These are phyloP conservation scores for grape (Vitis vinifera) DNA, from an alignment of 164 flowering plant genomes.

Conservation along the genomic window ASM3070453v1 NC_081811.1:2601001-2601500, in stretches of 20 bases:
- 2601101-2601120: no score
- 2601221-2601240: no score
- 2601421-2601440: conserved; percentile 92
- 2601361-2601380: conserved; percentile 88
- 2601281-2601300: background rate
- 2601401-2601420: conserved; percentile 83
- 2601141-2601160: no score
- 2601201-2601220: no score
- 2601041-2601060: no score
- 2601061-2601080: no score
- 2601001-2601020: no score
- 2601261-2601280: background rate
- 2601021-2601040: no score
- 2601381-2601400: conserved; percentile 49
- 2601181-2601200: no score
- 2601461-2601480: conserved; percentile 73
- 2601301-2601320: background rate
- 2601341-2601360: conserved; percentile 43
- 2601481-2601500: conserved; percentile 69
- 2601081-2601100: no score
- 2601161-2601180: no score
- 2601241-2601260: background rate
- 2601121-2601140: no score
- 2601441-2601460: conserved; percentile 76
- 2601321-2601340: background rate